These are phyloP conservation scores for Ustilago crameri DNA, from an alignment of 1,284 basidiomycete species.

Conservation along the genomic window DNA sequence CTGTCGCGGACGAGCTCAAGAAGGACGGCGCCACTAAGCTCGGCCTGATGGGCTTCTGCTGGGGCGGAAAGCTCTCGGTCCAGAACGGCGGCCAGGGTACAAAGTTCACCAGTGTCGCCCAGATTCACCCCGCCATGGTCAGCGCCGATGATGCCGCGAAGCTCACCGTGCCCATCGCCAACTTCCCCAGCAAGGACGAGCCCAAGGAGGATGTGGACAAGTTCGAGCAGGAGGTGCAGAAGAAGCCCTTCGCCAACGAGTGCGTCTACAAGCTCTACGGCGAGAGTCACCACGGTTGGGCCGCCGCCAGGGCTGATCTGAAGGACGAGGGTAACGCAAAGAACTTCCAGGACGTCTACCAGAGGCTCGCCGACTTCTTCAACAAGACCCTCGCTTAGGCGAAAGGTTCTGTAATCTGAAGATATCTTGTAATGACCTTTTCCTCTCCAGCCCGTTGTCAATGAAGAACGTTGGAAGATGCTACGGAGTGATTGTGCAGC, in stretches of 20 bases:
- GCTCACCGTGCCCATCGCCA: conserved; percentile 73
- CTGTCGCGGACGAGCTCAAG: conserved; percentile 72
- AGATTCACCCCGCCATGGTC: conserved; percentile 71
- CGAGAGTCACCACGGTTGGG: conserved; percentile 75
- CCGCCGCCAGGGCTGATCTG: conserved; percentile 77
- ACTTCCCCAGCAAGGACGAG: conserved; percentile 76
- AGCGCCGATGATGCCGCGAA: conserved; percentile 72
- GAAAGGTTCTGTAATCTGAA: not conserved
- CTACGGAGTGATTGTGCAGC: too few relatives aligned
- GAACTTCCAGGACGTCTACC: conserved; percentile 77
- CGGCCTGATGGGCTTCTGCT: conserved; percentile 71
- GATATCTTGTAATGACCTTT: too few relatives aligned
- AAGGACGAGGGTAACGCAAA: conserved; percentile 75
- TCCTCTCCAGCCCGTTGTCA: too few relatives aligned
- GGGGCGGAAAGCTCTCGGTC: conserved; percentile 57
- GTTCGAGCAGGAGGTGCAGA: conserved; percentile 71
- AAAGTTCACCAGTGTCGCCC: conserved; percentile 52
- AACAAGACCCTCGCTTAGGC: conserved; percentile 42
- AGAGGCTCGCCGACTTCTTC: conserved; percentile 57
- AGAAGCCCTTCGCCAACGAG: conserved; percentile 71
- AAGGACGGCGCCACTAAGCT: conserved; percentile 71
- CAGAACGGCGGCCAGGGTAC: conserved; percentile 47
- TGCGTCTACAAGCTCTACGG: conserved; percentile 74
- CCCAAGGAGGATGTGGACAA: conserved; percentile 71
- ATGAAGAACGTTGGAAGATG: too few relatives aligned